phyloP scores from a whole-genome alignment of 768 basidiomycete species.

The Xerocomellus amylosporus region DNA sequence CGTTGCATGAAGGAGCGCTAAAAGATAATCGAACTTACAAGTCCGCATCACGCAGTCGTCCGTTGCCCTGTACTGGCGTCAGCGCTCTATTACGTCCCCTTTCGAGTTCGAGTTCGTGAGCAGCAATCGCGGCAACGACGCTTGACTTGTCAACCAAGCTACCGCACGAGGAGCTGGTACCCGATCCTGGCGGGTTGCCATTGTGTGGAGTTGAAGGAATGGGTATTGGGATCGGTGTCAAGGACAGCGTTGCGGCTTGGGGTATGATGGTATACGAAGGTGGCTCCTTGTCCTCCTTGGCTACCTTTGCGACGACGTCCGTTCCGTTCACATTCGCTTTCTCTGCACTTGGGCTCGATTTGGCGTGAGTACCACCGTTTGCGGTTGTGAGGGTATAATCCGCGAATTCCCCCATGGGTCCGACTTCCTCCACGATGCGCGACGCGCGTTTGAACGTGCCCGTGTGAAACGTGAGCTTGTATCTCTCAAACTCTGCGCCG shows the following conservation, averaged over 20 bases:
- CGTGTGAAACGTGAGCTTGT: conserved; percentile 12
- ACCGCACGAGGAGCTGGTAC: conserved; percentile 49
- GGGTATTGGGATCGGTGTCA: conserved; percentile 9
- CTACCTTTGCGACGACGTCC: background rate
- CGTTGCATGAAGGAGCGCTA: background rate
- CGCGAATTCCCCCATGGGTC: conserved; percentile 43
- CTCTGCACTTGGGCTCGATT: background rate
- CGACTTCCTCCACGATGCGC: conserved; percentile 36
- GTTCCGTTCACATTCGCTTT: background rate
- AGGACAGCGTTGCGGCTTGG: background rate
- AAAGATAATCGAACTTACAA: conserved; percentile 37
- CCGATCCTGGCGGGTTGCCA: conserved; percentile 31
- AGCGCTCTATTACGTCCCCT: conserved; percentile 53
- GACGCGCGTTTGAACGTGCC: conserved; percentile 19
- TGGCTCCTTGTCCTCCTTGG: conserved; percentile 9
- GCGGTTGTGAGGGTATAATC: conserved; percentile 23
- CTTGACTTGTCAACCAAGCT: conserved; percentile 39
- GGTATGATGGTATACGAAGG: conserved; percentile 4
- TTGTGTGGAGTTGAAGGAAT: conserved; percentile 1
- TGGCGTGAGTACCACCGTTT: background rate
- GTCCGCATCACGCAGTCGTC: conserved; percentile 34
- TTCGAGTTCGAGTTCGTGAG: conserved; percentile 36
- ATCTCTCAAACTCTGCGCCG: conserved; percentile 31
- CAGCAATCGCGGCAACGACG: conserved; percentile 33
- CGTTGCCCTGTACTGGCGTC: conserved; percentile 55